phyloP scores from a whole-genome alignment of 441 rosid genomes.

The Populus hybrid region DNA sequence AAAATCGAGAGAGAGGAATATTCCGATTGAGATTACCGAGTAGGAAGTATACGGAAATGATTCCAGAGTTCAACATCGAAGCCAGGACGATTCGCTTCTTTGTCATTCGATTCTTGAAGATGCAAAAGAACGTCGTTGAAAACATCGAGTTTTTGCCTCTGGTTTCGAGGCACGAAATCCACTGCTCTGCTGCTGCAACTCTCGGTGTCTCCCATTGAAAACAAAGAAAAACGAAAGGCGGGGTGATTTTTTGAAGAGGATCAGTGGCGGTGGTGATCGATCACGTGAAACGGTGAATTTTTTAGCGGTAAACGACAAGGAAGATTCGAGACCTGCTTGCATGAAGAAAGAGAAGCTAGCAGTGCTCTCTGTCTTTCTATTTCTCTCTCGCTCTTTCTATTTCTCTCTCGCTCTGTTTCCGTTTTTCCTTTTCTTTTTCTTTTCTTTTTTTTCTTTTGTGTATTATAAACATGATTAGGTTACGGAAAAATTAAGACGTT shows the following conservation, averaged over 20 bases:
- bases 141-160: slow-evolving; percentile 46
- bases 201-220: slow-evolving; percentile 51
- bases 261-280: no score
- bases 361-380: no score
- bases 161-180: slow-evolving; percentile 36
- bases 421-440: neutral
- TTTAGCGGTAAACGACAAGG: neutral
- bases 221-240: neutral
- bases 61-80: slow-evolving; percentile 63
- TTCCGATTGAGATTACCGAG: slow-evolving; percentile 27
- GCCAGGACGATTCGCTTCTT: slow-evolving; percentile 37
- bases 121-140: slow-evolving; percentile 45
- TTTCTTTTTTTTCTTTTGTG: neutral
- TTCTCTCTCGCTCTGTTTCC: neutral
- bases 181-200: slow-evolving; percentile 59
- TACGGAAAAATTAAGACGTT: slow-evolving; percentile 8
- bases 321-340: slow-evolving; percentile 7
- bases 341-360: neutral
- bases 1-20: no score
- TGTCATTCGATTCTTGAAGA: slow-evolving; percentile 37
- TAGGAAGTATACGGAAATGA: slow-evolving; percentile 50
- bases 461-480: neutral
- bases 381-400: neutral
- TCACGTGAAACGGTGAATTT: slow-evolving; percentile 15
- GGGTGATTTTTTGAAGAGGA: no score